These are phyloP conservation scores for Dinochytrium kinnereticum DNA, from an alignment of 371 early-diverging fungal species.

Conservation along the genomic window DNA sequence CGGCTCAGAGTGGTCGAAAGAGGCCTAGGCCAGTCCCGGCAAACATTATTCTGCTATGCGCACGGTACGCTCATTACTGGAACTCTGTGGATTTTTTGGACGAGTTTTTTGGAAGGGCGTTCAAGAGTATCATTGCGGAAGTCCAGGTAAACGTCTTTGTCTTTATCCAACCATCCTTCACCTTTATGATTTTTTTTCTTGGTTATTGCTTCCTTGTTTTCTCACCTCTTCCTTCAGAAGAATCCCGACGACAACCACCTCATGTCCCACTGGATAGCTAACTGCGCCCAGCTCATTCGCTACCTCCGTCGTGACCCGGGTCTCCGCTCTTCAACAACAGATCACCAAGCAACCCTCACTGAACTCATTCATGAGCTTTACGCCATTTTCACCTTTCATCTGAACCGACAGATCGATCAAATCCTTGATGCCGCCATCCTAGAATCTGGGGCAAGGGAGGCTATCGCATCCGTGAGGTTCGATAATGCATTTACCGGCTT, in stretches of 20 bases:
- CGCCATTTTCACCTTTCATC: constrained; percentile 61
- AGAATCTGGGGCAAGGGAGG: constrained; percentile 73
- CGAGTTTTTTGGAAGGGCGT: constrained; percentile 65
- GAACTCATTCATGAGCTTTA: constrained; percentile 73
- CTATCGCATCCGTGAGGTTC: constrained; percentile 65
- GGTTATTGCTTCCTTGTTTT: too few species aligned
- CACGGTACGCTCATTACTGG: constrained; percentile 85
- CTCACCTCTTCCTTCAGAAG: constrained; percentile 30
- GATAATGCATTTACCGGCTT: constrained; percentile 32
- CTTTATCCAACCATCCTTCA: too few species aligned
- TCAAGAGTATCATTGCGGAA: constrained; percentile 63
- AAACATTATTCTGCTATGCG: constrained; percentile 82
- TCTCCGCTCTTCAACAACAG: constrained; percentile 65
- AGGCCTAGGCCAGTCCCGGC: constrained; percentile 71
- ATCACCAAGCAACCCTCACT: constrained; percentile 66
- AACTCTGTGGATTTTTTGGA: constrained; percentile 73
- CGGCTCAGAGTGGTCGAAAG: not conserved
- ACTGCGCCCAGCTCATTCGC: constrained; percentile 72
- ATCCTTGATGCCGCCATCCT: constrained; percentile 71
- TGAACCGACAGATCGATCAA: constrained; percentile 61
- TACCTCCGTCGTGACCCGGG: constrained; percentile 81
- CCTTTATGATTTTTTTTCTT: too few species aligned
- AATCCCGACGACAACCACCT: constrained; percentile 51
- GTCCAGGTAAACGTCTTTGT: constrained; percentile 63
- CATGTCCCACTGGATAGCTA: constrained; percentile 84